Conservation (phyloP, 2,329 filamentous ascomycete genomes). For the Penicillium sp. region DNA sequence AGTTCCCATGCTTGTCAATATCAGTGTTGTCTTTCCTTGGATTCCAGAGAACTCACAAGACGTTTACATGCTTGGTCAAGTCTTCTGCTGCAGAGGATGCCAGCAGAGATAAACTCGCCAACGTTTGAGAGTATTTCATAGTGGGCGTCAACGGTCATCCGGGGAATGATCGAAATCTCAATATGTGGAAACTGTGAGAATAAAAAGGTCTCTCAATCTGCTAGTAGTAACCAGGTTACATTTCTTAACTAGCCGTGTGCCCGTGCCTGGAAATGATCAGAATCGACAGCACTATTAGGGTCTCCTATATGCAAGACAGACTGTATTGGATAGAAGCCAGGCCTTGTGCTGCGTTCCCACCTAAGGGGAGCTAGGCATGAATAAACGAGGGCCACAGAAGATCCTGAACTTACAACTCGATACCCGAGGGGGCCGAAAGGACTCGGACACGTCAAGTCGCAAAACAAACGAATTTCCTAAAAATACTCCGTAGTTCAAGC, state of each 20-base stretch:
- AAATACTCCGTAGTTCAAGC: not conserved
- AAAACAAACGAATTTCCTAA: not conserved
- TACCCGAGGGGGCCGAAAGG: not conserved
- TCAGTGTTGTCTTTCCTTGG: conserved; percentile 3
- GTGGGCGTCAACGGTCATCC: not conserved
- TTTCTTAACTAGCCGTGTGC: not conserved
- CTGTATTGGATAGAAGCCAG: not conserved
- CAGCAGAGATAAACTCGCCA: conserved; percentile 14
- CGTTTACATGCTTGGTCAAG: conserved; percentile 25
- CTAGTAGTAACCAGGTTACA: not conserved
- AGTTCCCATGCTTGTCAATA: conserved; percentile 24
- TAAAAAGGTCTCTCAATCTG: not conserved
- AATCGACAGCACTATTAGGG: not conserved
- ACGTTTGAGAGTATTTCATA: conserved; percentile 9
- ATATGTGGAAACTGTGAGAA: not conserved
- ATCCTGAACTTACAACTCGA: no score
- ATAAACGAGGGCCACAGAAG: no score
- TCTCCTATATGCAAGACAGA: not conserved
- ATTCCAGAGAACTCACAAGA: conserved; percentile 23
- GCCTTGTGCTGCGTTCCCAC: not conserved
- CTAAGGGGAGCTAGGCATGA: not conserved
- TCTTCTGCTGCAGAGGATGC: conserved; percentile 13
- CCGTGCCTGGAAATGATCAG: not conserved
- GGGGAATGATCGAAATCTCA: not conserved
- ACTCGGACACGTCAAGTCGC: not conserved